These are phyloP conservation scores for Raphanus raphanistrum DNA, from an alignment of 345 rosid genomes.

Conservation along the genomic window DNA sequence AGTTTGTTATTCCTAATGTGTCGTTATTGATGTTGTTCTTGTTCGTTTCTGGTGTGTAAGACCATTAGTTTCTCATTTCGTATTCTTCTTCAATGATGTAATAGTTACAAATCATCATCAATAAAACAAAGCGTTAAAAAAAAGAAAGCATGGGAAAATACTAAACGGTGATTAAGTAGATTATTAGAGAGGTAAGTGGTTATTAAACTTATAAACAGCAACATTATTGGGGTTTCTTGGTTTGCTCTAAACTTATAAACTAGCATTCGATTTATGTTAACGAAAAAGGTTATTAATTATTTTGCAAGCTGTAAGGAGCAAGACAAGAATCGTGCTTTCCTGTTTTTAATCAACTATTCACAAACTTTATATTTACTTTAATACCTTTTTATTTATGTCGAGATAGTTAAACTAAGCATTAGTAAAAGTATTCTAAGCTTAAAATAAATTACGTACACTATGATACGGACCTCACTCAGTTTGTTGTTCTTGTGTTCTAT, in stretches of 20 bases:
- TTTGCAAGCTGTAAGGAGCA: conserved; percentile 36
- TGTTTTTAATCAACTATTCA: conserved; percentile 11
- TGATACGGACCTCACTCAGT: conserved; percentile 6
- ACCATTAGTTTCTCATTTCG: no score
- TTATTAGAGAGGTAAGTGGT: not conserved
- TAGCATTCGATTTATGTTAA: conserved; percentile 21
- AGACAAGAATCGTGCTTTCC: conserved; percentile 32
- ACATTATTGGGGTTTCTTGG: no score
- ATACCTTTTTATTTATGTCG: not conserved
- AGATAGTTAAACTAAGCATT: not conserved
- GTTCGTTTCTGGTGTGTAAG: no score
- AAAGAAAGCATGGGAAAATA: conserved; percentile 3
- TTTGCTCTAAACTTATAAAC: not conserved
- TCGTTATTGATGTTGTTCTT: no score
- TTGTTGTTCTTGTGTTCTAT: not conserved
- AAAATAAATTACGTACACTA: conserved; percentile 3
- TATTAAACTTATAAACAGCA: no score
- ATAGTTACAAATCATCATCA: no score
- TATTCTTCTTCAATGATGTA: no score
- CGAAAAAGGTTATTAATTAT: conserved; percentile 16
- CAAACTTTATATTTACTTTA: not conserved
- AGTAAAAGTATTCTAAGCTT: conserved; percentile 6
- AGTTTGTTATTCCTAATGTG: no score
- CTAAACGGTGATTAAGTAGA: conserved; percentile 13
- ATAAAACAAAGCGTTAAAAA: not conserved